A percentile compares a stretch with the other conserved stretches of the same genome.
Conservation (phyloP, 192 early-diverging fungal species). For the Mortierella alpina region DNA sequence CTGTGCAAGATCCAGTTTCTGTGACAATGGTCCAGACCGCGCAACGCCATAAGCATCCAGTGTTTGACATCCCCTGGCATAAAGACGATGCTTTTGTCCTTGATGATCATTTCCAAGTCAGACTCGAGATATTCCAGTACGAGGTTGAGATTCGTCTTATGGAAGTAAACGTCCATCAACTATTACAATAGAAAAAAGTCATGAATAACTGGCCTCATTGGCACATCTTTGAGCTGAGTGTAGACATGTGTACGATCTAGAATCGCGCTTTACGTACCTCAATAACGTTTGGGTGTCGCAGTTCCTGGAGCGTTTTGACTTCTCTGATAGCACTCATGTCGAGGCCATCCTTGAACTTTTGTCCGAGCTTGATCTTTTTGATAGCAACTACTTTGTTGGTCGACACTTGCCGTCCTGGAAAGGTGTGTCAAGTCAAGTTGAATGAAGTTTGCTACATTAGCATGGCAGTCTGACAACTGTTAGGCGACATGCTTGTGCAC, state of each 20-base stretch:
- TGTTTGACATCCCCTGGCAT: conserved; percentile 93
- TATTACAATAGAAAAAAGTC: conserved; percentile 30
- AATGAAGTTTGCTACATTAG: neutral
- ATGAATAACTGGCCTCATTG: too few species aligned
- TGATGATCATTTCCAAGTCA: conserved; percentile 97
- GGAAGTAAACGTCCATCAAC: conserved; percentile 93
- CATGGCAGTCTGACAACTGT: neutral
- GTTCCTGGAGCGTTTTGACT: conserved; percentile 92
- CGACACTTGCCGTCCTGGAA: conserved; percentile 61
- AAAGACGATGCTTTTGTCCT: conserved; percentile 90
- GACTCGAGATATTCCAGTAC: conserved; percentile 95
- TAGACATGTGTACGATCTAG: neutral
- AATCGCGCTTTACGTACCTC: conserved; percentile 61
- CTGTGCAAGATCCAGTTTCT: conserved; percentile 90
- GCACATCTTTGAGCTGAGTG: too few species aligned
- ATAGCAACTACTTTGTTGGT: conserved; percentile 88
- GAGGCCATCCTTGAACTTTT: conserved; percentile 89
- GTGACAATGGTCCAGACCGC: conserved; percentile 94
- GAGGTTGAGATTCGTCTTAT: conserved; percentile 91
- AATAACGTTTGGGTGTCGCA: conserved; percentile 92
- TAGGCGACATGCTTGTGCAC: neutral
- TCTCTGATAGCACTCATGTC: conserved; percentile 97
- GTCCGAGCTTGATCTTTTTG: conserved; percentile 96
- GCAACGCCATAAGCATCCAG: conserved; percentile 97
- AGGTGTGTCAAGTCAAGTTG: neutral